Evolutionary conservation across 2,329 filamentous ascomycete species (phyloP).

Genomic region (Peltaster fructicola): DNA sequence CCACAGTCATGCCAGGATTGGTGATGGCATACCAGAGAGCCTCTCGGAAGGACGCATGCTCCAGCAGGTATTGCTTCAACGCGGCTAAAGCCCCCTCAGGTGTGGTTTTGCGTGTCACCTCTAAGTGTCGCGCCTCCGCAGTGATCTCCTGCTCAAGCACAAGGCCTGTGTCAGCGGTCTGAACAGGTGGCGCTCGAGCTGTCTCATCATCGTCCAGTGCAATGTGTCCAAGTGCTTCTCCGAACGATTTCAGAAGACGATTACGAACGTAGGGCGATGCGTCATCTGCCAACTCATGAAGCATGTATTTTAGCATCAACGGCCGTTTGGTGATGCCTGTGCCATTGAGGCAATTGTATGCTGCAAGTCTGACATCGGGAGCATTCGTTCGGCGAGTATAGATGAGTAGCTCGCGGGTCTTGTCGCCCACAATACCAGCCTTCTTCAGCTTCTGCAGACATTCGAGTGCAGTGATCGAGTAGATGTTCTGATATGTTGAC

Average conservation of each 20-base stretch:
- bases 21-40: slow-evolving; percentile 39
- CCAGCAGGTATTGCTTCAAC: slow-evolving; percentile 34
- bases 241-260: slow-evolving; percentile 34
- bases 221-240: slow-evolving; percentile 37
- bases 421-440: slow-evolving; percentile 34
- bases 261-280: slow-evolving; percentile 40
- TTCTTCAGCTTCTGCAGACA: slow-evolving; percentile 39
- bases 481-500: slow-evolving; percentile 46
- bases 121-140: slow-evolving; percentile 34
- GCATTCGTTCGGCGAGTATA: slow-evolving; percentile 43
- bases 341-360: slow-evolving; percentile 40
- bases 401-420: slow-evolving; percentile 39
- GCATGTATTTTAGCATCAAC: slow-evolving; percentile 36
- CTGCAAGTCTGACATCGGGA: slow-evolving; percentile 40
- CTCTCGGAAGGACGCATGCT: slow-evolving; percentile 31
- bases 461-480: slow-evolving; percentile 42
- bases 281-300: slow-evolving; percentile 39
- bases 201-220: slow-evolving; percentile 35
- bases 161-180: slow-evolving; percentile 29
- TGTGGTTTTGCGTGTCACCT: slow-evolving; percentile 35
- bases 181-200: slow-evolving; percentile 16
- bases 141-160: slow-evolving; percentile 38
- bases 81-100: slow-evolving; percentile 41
- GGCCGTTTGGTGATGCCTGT: slow-evolving; percentile 35
- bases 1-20: slow-evolving; percentile 31